Evolutionary conservation across 257 asterid genomes (phyloP).

Genomic region (Galeopsis tetrahit): DNA sequence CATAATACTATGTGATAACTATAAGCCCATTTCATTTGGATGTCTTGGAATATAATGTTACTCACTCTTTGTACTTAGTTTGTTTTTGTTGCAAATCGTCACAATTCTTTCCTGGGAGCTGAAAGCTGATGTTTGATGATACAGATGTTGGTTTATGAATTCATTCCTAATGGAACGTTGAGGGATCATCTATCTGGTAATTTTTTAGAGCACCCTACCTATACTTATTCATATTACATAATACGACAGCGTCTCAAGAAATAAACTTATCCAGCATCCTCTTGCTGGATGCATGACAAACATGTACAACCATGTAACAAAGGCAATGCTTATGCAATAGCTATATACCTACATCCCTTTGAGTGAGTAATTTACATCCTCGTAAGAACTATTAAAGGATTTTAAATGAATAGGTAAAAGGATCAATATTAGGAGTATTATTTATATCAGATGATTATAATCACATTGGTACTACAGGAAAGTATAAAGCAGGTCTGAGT

Average conservation of each 20-base stretch:
- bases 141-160: constrained; percentile 94
- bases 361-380: too few species aligned
- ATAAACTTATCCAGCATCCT: too few species aligned
- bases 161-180: constrained; percentile 78
- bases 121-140: constrained; percentile 29
- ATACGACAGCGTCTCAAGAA: background rate
- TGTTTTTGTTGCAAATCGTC: background rate
- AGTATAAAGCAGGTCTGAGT: constrained; percentile 50
- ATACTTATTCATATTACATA: background rate
- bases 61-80: background rate
- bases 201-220: constrained; percentile 21
- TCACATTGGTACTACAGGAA: constrained; percentile 49
- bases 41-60: too few species aligned
- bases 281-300: too few species aligned
- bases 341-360: too few species aligned
- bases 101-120: background rate
- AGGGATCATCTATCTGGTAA: constrained; percentile 87
- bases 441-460: background rate
- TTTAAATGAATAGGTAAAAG: too few species aligned
- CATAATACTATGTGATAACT: too few species aligned
- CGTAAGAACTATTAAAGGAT: too few species aligned
- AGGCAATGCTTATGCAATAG: too few species aligned
- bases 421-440: background rate
- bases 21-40: too few species aligned
- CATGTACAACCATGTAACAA: too few species aligned